phyloP scores from a whole-genome alignment of 2,329 filamentous ascomycete species.

The Diaporthe aspalathi region DNA sequence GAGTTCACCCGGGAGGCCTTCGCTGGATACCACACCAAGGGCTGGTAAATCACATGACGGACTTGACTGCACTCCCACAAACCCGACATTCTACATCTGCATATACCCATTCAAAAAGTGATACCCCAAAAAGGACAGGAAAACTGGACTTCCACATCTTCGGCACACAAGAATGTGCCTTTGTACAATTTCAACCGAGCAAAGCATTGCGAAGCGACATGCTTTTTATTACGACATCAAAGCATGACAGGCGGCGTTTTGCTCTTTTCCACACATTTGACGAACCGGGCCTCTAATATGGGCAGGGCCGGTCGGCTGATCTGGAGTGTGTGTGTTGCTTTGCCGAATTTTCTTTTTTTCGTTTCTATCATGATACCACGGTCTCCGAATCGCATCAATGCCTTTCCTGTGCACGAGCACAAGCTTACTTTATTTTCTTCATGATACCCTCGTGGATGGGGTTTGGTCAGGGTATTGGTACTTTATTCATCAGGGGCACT shows the following conservation, averaged over 20 bases:
- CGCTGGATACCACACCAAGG: conserved; percentile 85
- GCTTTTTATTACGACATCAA: conserved; percentile 30
- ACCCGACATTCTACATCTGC: conserved; percentile 20
- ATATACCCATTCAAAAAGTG: conserved; percentile 36
- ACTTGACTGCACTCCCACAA: neutral
- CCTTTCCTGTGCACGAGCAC: conserved; percentile 12
- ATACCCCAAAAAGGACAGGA: conserved; percentile 38
- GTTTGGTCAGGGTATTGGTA: conserved; percentile 13
- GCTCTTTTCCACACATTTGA: conserved; percentile 14
- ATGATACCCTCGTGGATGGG: conserved; percentile 36
- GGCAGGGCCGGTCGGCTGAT: conserved; percentile 12
- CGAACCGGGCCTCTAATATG: conserved; percentile 19
- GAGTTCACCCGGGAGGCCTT: conserved; percentile 85
- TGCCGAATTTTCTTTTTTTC: conserved; percentile 11
- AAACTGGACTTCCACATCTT: conserved; percentile 30
- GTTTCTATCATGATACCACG: conserved; percentile 37
- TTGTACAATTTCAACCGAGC: conserved; percentile 36
- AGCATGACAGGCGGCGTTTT: conserved; percentile 38
- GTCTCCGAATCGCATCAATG: conserved; percentile 34
- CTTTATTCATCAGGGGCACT: conserved; percentile 22
- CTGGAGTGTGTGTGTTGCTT: conserved; percentile 18
- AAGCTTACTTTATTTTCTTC: conserved; percentile 19
- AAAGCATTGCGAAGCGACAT: conserved; percentile 39
- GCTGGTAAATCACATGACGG: conserved; percentile 71
- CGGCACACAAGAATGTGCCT: conserved; percentile 34